phyloP scores from a whole-genome alignment of 345 rosid species.

The Punica granatum region DNA sequence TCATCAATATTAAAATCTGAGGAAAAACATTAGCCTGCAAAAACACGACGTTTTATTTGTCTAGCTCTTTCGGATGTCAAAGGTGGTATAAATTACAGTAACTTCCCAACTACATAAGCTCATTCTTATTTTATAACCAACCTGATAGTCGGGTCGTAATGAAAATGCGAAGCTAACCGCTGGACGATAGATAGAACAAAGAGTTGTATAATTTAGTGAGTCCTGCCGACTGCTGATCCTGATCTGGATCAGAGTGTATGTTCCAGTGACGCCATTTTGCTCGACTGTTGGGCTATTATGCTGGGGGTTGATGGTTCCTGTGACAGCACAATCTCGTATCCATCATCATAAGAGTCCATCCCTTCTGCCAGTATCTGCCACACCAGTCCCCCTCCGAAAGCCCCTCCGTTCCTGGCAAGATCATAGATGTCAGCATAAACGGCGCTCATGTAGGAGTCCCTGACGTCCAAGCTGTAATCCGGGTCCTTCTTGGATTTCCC shows the following conservation, averaged over 20 bases:
- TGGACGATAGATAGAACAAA: not conserved
- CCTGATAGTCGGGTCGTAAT: not conserved
- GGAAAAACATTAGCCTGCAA: not conserved
- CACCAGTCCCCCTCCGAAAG: constrained; percentile 33
- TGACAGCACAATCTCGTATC: constrained; percentile 31
- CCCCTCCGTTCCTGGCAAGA: constrained; percentile 23
- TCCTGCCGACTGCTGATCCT: not conserved
- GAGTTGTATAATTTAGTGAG: too few species aligned
- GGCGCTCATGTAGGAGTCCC: constrained; percentile 23
- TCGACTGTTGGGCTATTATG: constrained; percentile 22
- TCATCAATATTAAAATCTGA: not conserved
- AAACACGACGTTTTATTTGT: not conserved
- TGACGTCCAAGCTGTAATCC: constrained; percentile 13
- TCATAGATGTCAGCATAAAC: constrained; percentile 22
- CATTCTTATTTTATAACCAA: not conserved
- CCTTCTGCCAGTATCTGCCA: constrained; percentile 39
- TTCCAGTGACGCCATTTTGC: constrained; percentile 22
- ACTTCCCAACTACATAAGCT: not conserved
- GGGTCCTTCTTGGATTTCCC: constrained; percentile 30
- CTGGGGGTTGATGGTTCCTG: constrained; percentile 17
- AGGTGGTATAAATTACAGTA: not conserved
- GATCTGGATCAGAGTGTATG: not conserved
- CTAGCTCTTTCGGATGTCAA: not conserved
- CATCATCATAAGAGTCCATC: constrained; percentile 30
- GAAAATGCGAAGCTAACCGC: not conserved